phyloP scores from a whole-genome alignment of 2,329 filamentous ascomycete genomes.

The Rutstroemia sp. region DNA sequence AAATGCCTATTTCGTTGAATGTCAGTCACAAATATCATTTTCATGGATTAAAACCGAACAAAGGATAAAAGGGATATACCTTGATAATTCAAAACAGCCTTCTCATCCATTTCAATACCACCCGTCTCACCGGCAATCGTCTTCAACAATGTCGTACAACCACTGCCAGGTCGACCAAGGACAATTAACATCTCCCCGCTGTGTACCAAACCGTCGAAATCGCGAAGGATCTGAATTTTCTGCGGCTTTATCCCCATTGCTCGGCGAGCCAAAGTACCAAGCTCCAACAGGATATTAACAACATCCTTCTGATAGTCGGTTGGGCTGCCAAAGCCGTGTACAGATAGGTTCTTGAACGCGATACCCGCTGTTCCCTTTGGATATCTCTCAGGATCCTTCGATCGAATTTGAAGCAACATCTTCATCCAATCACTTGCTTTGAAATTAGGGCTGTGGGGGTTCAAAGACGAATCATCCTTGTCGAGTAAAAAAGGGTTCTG shows the following conservation, averaged over 20 bases:
- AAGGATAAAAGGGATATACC: constrained; percentile 53
- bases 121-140: constrained; percentile 50
- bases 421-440: constrained; percentile 42
- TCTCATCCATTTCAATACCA: constrained; percentile 45
- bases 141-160: constrained; percentile 59
- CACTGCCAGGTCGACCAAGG: constrained; percentile 57
- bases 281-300: constrained; percentile 49
- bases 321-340: constrained; percentile 58
- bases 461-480: constrained; percentile 27
- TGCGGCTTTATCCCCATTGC: constrained; percentile 39
- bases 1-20: constrained; percentile 37
- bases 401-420: constrained; percentile 6
- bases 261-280: constrained; percentile 35
- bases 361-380: constrained; percentile 49
- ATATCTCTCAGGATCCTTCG: constrained; percentile 38
- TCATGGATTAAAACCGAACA: constrained; percentile 30
- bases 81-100: constrained; percentile 53
- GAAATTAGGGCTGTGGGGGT: constrained; percentile 45
- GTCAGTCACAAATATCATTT: constrained; percentile 35
- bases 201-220: constrained; percentile 57
- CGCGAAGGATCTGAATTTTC: constrained; percentile 43
- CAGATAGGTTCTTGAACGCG: constrained; percentile 59
- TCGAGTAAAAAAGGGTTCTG: too few relatives aligned
- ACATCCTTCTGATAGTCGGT: constrained; percentile 67
- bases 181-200: constrained; percentile 63